These are phyloP conservation scores for Exophiala bonariae DNA, from an alignment of 2,329 filamentous ascomycete species.

Conservation along the genomic window DNA sequence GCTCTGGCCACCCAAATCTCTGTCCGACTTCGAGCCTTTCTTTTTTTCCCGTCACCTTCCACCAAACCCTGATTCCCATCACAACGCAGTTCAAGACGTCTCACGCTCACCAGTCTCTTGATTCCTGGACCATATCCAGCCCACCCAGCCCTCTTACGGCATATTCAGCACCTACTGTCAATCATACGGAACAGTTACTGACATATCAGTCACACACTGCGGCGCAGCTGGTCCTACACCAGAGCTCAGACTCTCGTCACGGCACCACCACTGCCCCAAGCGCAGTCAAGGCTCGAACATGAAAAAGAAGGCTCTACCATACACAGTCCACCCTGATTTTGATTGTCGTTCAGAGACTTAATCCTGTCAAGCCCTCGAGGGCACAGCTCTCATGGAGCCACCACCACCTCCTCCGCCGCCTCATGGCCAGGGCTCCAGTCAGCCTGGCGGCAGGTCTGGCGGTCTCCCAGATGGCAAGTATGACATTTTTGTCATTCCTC, in stretches of 20 bases:
- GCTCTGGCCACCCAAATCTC: too few species aligned
- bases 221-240: slow-evolving; percentile 8
- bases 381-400: slow-evolving; percentile 37
- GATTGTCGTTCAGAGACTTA: slow-evolving; percentile 17
- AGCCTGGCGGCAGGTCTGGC: slow-evolving; percentile 55
- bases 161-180: not conserved
- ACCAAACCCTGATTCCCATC: too few species aligned
- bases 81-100: too few species aligned
- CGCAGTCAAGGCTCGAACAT: slow-evolving; percentile 19
- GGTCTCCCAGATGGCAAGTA: slow-evolving; percentile 86
- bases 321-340: slow-evolving; percentile 9
- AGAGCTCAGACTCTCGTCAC: slow-evolving; percentile 10
- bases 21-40: too few species aligned
- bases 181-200: not conserved
- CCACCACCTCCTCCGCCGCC: slow-evolving; percentile 81
- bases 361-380: slow-evolving; percentile 8
- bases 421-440: slow-evolving; percentile 73
- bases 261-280: slow-evolving; percentile 10
- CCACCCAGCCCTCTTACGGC: not conserved
- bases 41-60: too few species aligned
- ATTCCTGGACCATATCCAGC: too few species aligned
- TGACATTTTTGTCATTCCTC: slow-evolving; percentile 95
- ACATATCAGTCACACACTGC: slow-evolving; percentile 7
- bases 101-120: too few species aligned
- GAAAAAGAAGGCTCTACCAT: slow-evolving; percentile 22